Evolutionary conservation across 768 basidiomycete genomes (phyloP).

Genomic region (Coprinopsis sp.): DNA sequence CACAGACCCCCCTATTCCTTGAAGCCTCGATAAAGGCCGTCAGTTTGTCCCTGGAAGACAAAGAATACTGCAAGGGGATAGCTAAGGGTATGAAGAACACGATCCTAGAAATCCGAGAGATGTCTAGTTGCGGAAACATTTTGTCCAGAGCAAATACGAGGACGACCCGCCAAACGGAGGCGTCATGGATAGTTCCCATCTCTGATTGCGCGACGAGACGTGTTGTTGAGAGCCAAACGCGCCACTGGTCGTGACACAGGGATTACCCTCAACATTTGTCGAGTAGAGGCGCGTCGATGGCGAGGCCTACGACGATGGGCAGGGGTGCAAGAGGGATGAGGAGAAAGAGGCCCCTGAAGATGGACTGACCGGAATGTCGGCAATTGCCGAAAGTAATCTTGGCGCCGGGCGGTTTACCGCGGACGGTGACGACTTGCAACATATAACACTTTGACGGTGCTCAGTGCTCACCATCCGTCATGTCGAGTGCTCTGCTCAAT

Average conservation of each 20-base stretch:
- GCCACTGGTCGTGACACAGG: background rate
- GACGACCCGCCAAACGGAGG: too few species aligned
- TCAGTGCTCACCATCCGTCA: too few species aligned
- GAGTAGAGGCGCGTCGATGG: conserved; percentile 1
- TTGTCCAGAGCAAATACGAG: too few species aligned
- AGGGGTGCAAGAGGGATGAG: conserved; percentile 2
- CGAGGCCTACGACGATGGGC: background rate
- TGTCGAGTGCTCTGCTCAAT: conserved; percentile 42
- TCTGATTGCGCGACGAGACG: too few species aligned
- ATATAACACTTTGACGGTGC: too few species aligned
- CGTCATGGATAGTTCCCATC: too few species aligned
- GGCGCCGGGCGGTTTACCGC: conserved; percentile 1
- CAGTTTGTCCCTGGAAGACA: background rate
- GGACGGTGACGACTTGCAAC: too few species aligned
- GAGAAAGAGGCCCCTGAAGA: conserved; percentile 1
- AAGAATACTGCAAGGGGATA: background rate
- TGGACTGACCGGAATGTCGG: conserved; percentile 8
- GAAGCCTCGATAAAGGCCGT: background rate
- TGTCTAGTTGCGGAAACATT: too few species aligned
- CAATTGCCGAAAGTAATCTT: conserved; percentile 9
- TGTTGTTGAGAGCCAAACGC: background rate
- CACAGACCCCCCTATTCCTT: conserved; percentile 25
- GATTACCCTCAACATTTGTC: background rate
- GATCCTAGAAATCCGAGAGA: too few species aligned
- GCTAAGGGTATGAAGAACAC: background rate